A percentile compares a stretch with the other conserved stretches of the same genome.
Evolutionary conservation across 2,329 filamentous ascomycete genomes (phyloP).

Genomic region (Phialophora chinensis): DNA sequence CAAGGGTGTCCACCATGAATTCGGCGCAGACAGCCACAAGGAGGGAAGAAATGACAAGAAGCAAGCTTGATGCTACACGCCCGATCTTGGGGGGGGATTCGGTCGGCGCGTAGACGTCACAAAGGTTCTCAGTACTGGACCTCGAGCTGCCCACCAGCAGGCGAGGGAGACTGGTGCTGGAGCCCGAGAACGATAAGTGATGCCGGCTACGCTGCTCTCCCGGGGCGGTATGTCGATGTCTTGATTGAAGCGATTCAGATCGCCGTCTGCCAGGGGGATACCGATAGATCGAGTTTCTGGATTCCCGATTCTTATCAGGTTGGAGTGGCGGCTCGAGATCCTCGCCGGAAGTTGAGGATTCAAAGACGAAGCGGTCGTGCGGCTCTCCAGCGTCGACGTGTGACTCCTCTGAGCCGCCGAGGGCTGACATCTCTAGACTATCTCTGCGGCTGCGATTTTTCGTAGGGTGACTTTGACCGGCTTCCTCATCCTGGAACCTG

Average conservation of each 20-base stretch:
- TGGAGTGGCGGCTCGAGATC: not conserved
- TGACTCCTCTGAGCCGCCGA: not conserved
- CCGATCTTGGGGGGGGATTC: constrained; percentile 72
- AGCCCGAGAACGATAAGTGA: constrained; percentile 10
- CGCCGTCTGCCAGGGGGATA: not conserved
- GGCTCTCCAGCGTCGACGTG: not conserved
- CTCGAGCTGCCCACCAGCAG: constrained; percentile 16
- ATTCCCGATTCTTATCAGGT: constrained; percentile 3
- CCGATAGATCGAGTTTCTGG: constrained; percentile 13
- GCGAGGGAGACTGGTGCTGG: constrained; percentile 14
- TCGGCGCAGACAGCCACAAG: constrained; percentile 76
- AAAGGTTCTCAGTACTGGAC: not conserved
- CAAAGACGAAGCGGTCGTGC: not conserved
- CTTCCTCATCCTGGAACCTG: constrained; percentile 14
- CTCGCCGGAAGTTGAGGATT: not conserved
- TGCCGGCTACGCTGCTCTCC: constrained; percentile 1
- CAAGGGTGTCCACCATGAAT: constrained; percentile 76
- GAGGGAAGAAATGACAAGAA: constrained; percentile 72
- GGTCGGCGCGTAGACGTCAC: constrained; percentile 34
- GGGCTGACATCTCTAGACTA: constrained; percentile 13
- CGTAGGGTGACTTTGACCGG: not conserved
- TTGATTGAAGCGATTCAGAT: constrained; percentile 4
- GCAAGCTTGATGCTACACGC: constrained; percentile 71
- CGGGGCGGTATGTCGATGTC: constrained; percentile 4
- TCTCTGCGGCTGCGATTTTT: not conserved